phyloP scores from a whole-genome alignment of 2,329 filamentous ascomycete species.

The Diaporthe sp. region DNA sequence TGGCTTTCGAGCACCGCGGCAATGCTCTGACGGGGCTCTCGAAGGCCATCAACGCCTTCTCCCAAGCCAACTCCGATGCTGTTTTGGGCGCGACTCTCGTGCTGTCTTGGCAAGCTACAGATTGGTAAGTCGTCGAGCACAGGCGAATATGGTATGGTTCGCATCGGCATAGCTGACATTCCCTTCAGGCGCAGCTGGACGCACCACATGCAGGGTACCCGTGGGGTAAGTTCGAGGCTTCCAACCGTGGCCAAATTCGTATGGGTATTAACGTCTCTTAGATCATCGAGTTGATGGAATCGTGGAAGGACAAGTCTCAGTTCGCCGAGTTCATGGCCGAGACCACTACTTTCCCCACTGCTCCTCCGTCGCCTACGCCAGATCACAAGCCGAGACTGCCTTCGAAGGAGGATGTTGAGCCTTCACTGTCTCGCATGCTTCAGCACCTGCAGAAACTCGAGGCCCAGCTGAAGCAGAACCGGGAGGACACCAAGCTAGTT shows the following conservation, averaged over 20 bases:
- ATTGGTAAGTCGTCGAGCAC: slow-evolving; percentile 78
- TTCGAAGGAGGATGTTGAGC: slow-evolving; percentile 77
- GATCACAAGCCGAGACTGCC: slow-evolving; percentile 73
- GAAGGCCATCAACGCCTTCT: slow-evolving; percentile 87
- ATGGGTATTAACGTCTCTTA: slow-evolving; percentile 49
- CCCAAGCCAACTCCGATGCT: slow-evolving; percentile 87
- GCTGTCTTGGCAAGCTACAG: slow-evolving; percentile 94
- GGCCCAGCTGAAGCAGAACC: slow-evolving; percentile 74
- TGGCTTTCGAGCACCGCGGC: slow-evolving; percentile 90
- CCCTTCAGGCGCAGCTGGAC: slow-evolving; percentile 86
- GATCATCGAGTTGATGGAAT: slow-evolving; percentile 92
- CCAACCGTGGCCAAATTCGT: too few relatives aligned
- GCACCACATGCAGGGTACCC: slow-evolving; percentile 91
- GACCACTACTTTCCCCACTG: slow-evolving; percentile 79
- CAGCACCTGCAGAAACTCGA: slow-evolving; percentile 78
- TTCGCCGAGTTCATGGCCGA: slow-evolving; percentile 86
- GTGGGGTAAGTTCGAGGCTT: slow-evolving; percentile 73
- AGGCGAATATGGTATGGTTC: background rate
- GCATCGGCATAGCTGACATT: slow-evolving; percentile 45
- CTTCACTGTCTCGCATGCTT: slow-evolving; percentile 73
- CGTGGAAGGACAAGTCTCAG: slow-evolving; percentile 90
- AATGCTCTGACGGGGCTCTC: slow-evolving; percentile 89
- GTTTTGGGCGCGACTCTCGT: slow-evolving; percentile 92
- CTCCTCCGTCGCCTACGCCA: slow-evolving; percentile 72
- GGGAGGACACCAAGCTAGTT: slow-evolving; percentile 77